A percentile compares a stretch with the other conserved stretches of the same genome.
phyloP scores from a whole-genome alignment of 371 early-diverging fungal species.

The Rhizopus arrhizus region DNA sequence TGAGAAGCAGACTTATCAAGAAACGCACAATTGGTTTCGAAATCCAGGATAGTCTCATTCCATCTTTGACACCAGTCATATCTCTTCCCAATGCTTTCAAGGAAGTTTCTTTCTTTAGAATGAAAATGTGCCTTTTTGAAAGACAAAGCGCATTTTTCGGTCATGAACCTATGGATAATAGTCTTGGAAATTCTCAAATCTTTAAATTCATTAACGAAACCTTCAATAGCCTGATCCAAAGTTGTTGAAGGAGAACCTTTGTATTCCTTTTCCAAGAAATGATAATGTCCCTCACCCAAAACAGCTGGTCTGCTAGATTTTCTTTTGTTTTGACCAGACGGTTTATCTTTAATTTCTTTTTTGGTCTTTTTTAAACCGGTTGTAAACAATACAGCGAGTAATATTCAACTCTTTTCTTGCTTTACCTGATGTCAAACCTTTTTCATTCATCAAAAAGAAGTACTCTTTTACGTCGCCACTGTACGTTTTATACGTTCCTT shows the following conservation, averaged over 20 bases:
- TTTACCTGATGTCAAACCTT: slow-evolving; percentile 1
- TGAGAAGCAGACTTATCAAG: slow-evolving; percentile 14
- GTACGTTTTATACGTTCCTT: neutral
- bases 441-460: slow-evolving; percentile 5
- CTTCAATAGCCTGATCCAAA: slow-evolving; percentile 27
- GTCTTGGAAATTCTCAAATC: slow-evolving; percentile 8
- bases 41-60: slow-evolving; percentile 9
- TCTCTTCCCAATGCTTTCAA: slow-evolving; percentile 8
- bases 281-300: slow-evolving; percentile 11
- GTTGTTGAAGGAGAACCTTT: slow-evolving; percentile 20
- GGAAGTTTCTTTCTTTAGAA: slow-evolving; percentile 8
- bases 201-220: slow-evolving; percentile 19
- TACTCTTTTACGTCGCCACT: slow-evolving; percentile 3
- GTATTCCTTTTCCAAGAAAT: slow-evolving; percentile 6
- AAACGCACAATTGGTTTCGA: slow-evolving; percentile 11
- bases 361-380: slow-evolving; percentile 15
- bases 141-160: slow-evolving; percentile 1
- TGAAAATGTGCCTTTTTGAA: slow-evolving; percentile 19
- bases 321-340: too few species aligned
- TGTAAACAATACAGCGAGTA: slow-evolving; percentile 8
- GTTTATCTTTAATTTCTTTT: neutral
- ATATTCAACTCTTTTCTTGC: slow-evolving; percentile 1
- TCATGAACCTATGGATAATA: slow-evolving; percentile 10
- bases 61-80: slow-evolving; percentile 9
- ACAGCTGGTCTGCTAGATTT: slow-evolving; percentile 4